Evolutionary conservation across 106 monocot species (phyloP), one percentile per base, ranked within the genome.

Genomic region (Hemerocallis citrina): DNA sequence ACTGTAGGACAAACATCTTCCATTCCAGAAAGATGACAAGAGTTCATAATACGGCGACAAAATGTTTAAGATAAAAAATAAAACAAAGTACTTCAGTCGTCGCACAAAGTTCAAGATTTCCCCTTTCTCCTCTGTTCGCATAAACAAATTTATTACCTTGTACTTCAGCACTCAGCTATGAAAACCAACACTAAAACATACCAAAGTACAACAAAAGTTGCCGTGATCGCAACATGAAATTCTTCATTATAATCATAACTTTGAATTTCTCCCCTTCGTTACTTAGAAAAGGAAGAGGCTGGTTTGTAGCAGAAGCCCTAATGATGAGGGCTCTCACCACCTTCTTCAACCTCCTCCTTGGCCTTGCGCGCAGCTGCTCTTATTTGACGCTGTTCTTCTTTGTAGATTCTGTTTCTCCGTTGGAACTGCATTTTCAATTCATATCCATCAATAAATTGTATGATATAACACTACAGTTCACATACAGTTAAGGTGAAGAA

Each of bases 371-470:
- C 79, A 31, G 85, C 85, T 28, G 82, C 93, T 70, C 93, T 85
- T 52, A 89, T 66, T 62, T 89, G 85, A 1, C 89, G 89, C 23
- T 93, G 89, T 59, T 93, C 93, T 74, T 93, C 93, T 68, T 89
- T 89, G 37, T 93, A 94, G 21, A 94, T 71, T 59, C 80, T 79
- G 71, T 94, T 89, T 60, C 94, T 85, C 67, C 94, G 59, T 83
- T 83, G 89, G 50, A 83, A 94, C 94, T 94, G 89, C 71, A 77
- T n/a, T n/a, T n/a, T n/a, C n/a, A n/a, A n/a, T n/a, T n/a, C n/a
- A n/a, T n/a, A n/a, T n/a, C n/a, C n/a, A n/a, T n/a, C n/a, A n/a
- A n/a, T n/a, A n/a, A n/a, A n/a, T n/a, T n/a, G n/a, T n/a, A n/a
- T n/a, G n/a, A n/a, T n/a, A n/a, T n/a, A n/a, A n/a, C n/a, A n/a